Conservation (phyloP, 2,329 filamentous ascomycete genomes). For the Drechslera avenae region DNA sequence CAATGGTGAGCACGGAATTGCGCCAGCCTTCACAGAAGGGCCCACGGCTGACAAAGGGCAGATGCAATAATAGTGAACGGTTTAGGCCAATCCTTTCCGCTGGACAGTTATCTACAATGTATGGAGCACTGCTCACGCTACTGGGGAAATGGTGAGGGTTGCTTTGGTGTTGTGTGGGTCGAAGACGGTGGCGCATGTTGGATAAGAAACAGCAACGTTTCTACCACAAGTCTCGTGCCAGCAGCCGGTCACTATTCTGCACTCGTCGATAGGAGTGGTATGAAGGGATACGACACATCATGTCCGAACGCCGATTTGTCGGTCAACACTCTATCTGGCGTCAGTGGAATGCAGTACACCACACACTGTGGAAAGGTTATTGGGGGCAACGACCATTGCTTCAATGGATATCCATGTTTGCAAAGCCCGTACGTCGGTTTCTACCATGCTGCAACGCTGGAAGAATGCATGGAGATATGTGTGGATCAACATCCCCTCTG, state of each 20-base stretch:
- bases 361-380: slow-evolving; percentile 38
- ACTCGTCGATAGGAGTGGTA: slow-evolving; percentile 26
- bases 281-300: slow-evolving; percentile 23
- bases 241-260: slow-evolving; percentile 26
- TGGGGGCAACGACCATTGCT: slow-evolving; percentile 24
- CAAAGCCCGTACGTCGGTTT: slow-evolving; percentile 25
- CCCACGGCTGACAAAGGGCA: slow-evolving; percentile 12
- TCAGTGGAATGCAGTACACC: slow-evolving; percentile 34
- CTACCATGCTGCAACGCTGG: slow-evolving; percentile 35
- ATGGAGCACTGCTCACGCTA: slow-evolving; percentile 43
- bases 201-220: slow-evolving; percentile 35
- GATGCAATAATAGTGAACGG: slow-evolving; percentile 20
- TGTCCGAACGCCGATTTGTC: slow-evolving; percentile 34
- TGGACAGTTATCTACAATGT: slow-evolving; percentile 29
- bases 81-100: slow-evolving; percentile 14
- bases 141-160: slow-evolving; percentile 37
- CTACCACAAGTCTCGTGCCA: slow-evolving; percentile 11
- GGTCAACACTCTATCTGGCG: slow-evolving; percentile 26
- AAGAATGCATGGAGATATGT: slow-evolving; percentile 38
- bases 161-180: slow-evolving; percentile 38
- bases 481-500: slow-evolving; percentile 38
- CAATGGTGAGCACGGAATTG: slow-evolving; percentile 25
- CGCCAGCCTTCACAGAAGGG: neutral
- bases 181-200: slow-evolving; percentile 29
- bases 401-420: slow-evolving; percentile 26